Evolutionary conservation across 352 stramenopile genomes (phyloP), one percentile per base, ranked within the genome.

Genomic region (Phytophthora idaei): DNA sequence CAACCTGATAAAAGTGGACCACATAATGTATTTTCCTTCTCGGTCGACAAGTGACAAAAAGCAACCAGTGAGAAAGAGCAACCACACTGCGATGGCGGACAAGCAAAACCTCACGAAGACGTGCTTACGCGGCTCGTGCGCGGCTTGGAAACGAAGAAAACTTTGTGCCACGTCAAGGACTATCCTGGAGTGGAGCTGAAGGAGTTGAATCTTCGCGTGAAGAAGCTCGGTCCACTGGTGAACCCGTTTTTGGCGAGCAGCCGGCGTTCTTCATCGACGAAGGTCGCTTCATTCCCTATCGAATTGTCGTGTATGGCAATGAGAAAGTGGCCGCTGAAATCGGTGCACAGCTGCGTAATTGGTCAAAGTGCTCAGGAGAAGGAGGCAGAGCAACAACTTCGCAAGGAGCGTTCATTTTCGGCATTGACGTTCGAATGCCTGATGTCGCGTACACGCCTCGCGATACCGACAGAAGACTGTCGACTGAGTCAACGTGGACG

Each of bases 61-160:
- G 21, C 21, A 21, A 21, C 21, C 21, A 21, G 21, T 21, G 21
- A 21, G 21, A 42, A 42, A 42, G 4, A 42, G 36, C 36, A 42
- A 21, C 21, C 21, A 21, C 21, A 21, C 21, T 21, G 36, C 36
- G 36, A 42, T 42, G 36, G 36, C 3, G 36, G 36, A 21, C 21
- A 21, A 21, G 21, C 21, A 21, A 21, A 21, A 21, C 21, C 21
- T 21, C 21, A 42, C 36, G 3, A 42, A 6, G 8, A 50, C 17
- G 44, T 50, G 10, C 21, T 14, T 11, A 50, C 21, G 46, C 17
- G 27, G 15, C 58, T 73, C 29, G 54, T 74, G 48, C 62, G 15
- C 50, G 61, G 65, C 59, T 60, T 75, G 67, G 3, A 73, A 64
- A 67, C 53, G 29, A 73, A 73, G 14, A 61, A 44, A 42, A 73